phyloP scores from a whole-genome alignment of 2,329 filamentous ascomycete species.

The Cladosporium cucumerinum region DNA sequence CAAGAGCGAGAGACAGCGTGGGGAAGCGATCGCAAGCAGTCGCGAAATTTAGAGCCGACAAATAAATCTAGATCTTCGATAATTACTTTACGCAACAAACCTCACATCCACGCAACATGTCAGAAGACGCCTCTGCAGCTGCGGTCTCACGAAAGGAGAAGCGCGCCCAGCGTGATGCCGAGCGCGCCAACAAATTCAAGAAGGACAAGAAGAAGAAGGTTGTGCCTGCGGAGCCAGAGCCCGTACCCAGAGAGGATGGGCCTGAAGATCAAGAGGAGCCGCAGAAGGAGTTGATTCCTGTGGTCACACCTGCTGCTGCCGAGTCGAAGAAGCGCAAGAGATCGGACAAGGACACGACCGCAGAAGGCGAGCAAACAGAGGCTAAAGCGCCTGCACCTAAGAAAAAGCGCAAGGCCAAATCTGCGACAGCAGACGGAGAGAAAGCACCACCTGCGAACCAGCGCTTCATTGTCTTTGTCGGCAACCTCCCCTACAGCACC shows the following conservation, averaged over 20 bases:
- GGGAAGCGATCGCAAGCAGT: background rate
- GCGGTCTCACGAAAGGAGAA: constrained; percentile 33
- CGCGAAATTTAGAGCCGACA: constrained; percentile 4
- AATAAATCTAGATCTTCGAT: background rate
- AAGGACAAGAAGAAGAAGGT: constrained; percentile 30
- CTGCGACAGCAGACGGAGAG: constrained; percentile 17
- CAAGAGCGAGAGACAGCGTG: background rate
- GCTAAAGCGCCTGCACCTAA: constrained; percentile 2
- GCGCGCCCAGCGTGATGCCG: constrained; percentile 36
- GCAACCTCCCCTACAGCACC: constrained; percentile 85
- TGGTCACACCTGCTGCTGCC: constrained; percentile 15
- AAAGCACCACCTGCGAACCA: constrained; percentile 12
- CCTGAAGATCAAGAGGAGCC: constrained; percentile 24
- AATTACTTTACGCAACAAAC: background rate
- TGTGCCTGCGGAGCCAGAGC: constrained; percentile 22
- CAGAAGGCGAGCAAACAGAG: constrained; percentile 1
- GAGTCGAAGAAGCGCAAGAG: constrained; percentile 28
- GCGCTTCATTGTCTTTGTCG: constrained; percentile 76
- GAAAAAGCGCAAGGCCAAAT: constrained; percentile 18
- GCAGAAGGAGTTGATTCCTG: constrained; percentile 19
- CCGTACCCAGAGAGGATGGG: constrained; percentile 22
- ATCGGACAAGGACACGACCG: constrained; percentile 18
- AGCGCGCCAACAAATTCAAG: constrained; percentile 34
- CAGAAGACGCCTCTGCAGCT: constrained; percentile 25
- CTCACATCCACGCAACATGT: constrained; percentile 20